phyloP scores from a whole-genome alignment of 768 basidiomycete genomes.

The Cystofilobasidium capitatum region DNA sequence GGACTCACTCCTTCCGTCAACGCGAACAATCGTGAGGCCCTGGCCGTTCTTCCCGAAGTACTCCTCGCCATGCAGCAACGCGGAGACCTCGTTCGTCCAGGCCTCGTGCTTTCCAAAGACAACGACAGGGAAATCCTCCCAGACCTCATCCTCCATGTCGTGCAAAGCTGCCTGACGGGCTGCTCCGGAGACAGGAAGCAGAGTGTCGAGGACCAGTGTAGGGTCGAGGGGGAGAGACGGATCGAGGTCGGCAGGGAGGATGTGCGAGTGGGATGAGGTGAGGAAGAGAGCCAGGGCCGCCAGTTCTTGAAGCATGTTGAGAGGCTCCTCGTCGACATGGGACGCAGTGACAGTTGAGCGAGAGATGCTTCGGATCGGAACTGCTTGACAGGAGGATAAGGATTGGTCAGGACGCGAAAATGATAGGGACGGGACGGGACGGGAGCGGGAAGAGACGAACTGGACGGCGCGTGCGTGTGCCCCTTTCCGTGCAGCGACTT shows the following conservation, averaged over 20 bases:
- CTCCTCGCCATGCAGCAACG: background rate
- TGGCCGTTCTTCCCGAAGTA: slow-evolving; percentile 1
- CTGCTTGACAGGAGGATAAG: background rate
- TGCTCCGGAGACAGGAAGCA: background rate
- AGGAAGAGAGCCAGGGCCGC: slow-evolving; percentile 5
- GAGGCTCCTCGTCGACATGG: background rate
- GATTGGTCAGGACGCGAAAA: background rate
- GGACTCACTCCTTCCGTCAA: slow-evolving; percentile 1
- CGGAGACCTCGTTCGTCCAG: background rate
- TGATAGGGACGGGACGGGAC: background rate
- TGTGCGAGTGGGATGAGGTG: slow-evolving; percentile 1
- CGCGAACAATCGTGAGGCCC: background rate
- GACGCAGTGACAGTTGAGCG: background rate
- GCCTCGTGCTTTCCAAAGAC: slow-evolving; percentile 2
- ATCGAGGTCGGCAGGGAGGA: slow-evolving; percentile 3
- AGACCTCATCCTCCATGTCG: background rate
- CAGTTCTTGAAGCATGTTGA: background rate
- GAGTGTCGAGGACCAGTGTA: background rate
- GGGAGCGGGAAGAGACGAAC: background rate
- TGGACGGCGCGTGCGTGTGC: too few species aligned
- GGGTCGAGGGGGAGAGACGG: slow-evolving; percentile 7
- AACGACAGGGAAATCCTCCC: background rate
- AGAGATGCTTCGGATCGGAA: background rate
- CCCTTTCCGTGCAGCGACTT: background rate
- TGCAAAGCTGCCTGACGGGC: background rate